Evolutionary conservation across 768 basidiomycete species (phyloP), one percentile per base, ranked within the genome.

Genomic region (Rhodocollybia butyracea): DNA sequence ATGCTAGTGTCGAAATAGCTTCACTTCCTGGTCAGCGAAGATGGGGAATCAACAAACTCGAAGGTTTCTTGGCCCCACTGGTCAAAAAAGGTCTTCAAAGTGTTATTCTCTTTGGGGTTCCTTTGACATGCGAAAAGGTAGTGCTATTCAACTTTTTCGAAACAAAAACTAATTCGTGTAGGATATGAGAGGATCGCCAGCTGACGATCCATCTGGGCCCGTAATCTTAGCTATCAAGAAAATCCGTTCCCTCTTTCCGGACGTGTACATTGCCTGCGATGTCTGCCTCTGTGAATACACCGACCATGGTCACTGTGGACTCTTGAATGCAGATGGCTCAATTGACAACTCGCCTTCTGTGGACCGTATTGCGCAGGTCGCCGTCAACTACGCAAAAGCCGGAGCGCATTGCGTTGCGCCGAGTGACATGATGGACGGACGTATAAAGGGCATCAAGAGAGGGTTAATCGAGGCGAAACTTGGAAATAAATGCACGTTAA

Each of bases 231-330:
- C 92, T n/a, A 89, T 98, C 62, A 81, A 80, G 64, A 85, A 82
- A 56, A 78, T 99, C 32, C 83, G 88, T 5, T 54, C 71, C 1
- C 79, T 91, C 58, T 99, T 86, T 75, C 96, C 97, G 0, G 67
- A 77, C 5, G 74, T 99, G 22, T 93, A 94, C 74, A 87, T 99
- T 64, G 91, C 94, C 0, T 84, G 85, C 65, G 97, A 99, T 64
- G 97, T 98, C 19, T 99, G 97, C 68, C 84, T 99, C n/a, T 99
- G 97, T 78, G 96, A 98, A 73, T 98, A 99, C 77, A 98, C 97
- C 8, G 91, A 92, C 46, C 96, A 98, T 62, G 97, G 97, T 0
- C 97, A 99, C 71, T 99, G 97, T 64, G 97, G 97, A 24, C 65
- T 89, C 42, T 79, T 95, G 36, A 70, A 90, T 61, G 41, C 65